A percentile compares a stretch with the other conserved stretches of the same genome.
phyloP scores from a whole-genome alignment of 768 basidiomycete species.

The Trametes gibbosa region DNA sequence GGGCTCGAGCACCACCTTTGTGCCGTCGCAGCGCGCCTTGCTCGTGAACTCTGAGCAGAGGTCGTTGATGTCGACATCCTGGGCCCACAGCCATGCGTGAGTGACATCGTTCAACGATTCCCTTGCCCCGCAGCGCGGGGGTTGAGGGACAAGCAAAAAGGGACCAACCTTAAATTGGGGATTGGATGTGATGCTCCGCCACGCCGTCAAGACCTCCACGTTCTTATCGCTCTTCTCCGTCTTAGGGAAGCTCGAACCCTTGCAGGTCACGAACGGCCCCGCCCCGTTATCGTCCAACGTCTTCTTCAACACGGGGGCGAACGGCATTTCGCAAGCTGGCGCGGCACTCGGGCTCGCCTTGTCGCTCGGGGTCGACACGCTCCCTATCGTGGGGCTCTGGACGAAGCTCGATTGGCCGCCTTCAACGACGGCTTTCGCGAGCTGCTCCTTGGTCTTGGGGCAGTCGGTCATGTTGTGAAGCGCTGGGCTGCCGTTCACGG shows the following conservation, averaged over 20 bases:
- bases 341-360: conserved; percentile 2
- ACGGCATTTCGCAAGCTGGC: conserved; percentile 24
- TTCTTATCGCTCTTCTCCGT: conserved; percentile 70
- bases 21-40: conserved; percentile 84
- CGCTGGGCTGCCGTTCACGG: conserved; percentile 27
- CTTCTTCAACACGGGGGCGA: conserved; percentile 31
- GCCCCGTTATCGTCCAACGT: conserved; percentile 32
- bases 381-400: conserved; percentile 22
- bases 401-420: conserved; percentile 64
- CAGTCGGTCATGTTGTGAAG: conserved; percentile 31
- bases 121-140: too few species aligned
- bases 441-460: conserved; percentile 55
- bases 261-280: conserved; percentile 58
- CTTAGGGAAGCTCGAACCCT: conserved; percentile 65
- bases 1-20: conserved; percentile 72
- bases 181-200: conserved; percentile 71
- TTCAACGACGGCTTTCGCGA: conserved; percentile 47
- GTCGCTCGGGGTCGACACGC: conserved; percentile 21
- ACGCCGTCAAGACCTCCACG: conserved; percentile 75
- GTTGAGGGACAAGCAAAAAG: neutral
- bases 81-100: conserved; percentile 8
- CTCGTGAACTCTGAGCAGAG: conserved; percentile 75
- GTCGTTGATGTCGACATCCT: conserved; percentile 78
- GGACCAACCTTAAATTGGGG: conserved; percentile 70
- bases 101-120: neutral